These are phyloP conservation scores for Termitomyces sp. DNA, from an alignment of 768 basidiomycete species.

Conservation along the genomic window DNA sequence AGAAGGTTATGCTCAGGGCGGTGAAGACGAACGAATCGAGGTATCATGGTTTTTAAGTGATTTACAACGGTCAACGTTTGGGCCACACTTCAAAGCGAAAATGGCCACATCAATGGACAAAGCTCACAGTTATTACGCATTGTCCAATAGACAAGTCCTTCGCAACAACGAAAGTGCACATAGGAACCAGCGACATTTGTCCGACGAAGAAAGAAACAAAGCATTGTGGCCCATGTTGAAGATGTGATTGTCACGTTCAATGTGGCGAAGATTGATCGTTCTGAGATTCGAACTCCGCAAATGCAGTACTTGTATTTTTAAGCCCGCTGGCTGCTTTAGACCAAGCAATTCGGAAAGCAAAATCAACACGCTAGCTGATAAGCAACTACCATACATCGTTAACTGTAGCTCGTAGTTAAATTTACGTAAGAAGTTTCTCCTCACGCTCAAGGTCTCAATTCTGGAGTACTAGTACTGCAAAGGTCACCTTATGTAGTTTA, in stretches of 20 bases:
- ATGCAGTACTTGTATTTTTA: not conserved
- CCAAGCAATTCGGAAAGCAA: not conserved
- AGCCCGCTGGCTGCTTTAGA: too few relatives aligned
- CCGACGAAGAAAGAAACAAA: not conserved
- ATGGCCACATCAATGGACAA: slow-evolving; percentile 10
- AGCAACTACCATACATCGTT: too few relatives aligned
- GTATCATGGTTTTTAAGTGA: not conserved
- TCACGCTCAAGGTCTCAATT: too few relatives aligned
- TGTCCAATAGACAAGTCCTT: not conserved
- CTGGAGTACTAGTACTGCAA: too few relatives aligned
- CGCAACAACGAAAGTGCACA: not conserved
- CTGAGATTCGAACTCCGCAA: not conserved
- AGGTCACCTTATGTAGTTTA: not conserved
- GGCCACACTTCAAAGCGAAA: slow-evolving; percentile 6
- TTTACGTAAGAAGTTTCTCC: too few relatives aligned
- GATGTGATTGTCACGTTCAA: not conserved
- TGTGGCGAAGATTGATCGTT: too few relatives aligned
- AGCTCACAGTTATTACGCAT: slow-evolving; percentile 4
- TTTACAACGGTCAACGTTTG: slow-evolving; percentile 3
- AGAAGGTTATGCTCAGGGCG: not conserved
- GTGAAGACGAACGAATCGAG: not conserved
- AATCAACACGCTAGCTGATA: not conserved
- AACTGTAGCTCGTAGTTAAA: too few relatives aligned
- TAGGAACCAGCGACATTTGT: not conserved
- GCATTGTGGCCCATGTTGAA: not conserved